Evolutionary conservation across 352 stramenopile genomes (phyloP).

Genomic region (Globisporangium okanoganense): DNA sequence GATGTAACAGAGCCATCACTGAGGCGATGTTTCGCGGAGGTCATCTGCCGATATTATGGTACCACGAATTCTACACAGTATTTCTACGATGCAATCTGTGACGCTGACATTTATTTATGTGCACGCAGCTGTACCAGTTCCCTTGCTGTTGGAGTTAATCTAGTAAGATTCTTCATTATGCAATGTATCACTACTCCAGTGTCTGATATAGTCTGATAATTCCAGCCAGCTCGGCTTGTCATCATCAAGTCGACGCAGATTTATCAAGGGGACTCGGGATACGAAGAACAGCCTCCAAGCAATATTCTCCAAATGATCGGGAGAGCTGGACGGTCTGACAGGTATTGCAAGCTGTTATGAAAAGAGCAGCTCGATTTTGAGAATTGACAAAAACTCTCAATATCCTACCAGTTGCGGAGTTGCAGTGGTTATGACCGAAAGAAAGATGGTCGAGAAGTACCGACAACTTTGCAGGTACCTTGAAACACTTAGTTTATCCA

Average conservation of each 20-base stretch:
- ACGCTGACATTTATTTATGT: neutral
- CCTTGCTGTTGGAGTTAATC: conserved; percentile 38
- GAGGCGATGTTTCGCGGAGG: conserved; percentile 27
- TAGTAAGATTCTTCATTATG: conserved; percentile 19
- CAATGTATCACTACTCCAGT: neutral
- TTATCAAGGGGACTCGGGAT: conserved; percentile 26
- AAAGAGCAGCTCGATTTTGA: neutral
- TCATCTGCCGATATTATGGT: conserved; percentile 33
- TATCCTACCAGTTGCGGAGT: conserved; percentile 14
- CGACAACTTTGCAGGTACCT: conserved; percentile 22
- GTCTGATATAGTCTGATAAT: neutral
- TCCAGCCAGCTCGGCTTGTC: conserved; percentile 34
- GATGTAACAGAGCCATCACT: conserved; percentile 18
- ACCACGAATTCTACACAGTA: neutral
- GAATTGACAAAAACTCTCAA: neutral
- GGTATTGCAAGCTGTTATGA: conserved; percentile 13
- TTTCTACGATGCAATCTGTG: neutral
- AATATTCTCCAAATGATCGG: conserved; percentile 42
- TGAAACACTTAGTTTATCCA: neutral
- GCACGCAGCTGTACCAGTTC: conserved; percentile 29
- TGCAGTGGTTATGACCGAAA: conserved; percentile 28
- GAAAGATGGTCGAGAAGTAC: conserved; percentile 18
- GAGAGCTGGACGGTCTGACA: conserved; percentile 31
- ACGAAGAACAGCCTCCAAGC: conserved; percentile 22
- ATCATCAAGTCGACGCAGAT: conserved; percentile 37